Evolutionary conservation across 352 stramenopile species (phyloP).

Genomic region (Phytophthora pistaciae): DNA sequence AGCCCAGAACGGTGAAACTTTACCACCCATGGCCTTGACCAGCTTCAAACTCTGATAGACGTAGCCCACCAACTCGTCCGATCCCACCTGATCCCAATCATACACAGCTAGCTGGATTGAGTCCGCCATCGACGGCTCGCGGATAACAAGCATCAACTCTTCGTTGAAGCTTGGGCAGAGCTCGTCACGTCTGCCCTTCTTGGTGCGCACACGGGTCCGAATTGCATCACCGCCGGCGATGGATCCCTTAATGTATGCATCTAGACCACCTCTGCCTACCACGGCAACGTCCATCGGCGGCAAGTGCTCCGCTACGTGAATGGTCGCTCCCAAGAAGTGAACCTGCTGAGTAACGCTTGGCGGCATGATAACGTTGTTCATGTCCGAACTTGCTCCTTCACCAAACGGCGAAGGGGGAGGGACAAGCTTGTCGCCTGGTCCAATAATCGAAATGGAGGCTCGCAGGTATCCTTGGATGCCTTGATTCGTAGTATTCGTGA

Average conservation of each 20-base stretch:
- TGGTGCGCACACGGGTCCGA: constrained; percentile 78
- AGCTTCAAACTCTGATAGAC: constrained; percentile 79
- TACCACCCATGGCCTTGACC: constrained; percentile 68
- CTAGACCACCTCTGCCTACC: constrained; percentile 67
- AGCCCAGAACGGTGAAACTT: constrained; percentile 71
- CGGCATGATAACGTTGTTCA: constrained; percentile 84
- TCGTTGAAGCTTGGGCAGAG: constrained; percentile 82
- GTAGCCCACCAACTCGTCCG: constrained; percentile 78
- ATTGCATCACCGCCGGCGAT: constrained; percentile 68
- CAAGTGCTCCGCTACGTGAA: constrained; percentile 80
- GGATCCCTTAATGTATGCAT: constrained; percentile 75
- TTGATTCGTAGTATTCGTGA: constrained; percentile 78
- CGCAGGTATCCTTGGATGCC: constrained; percentile 93
- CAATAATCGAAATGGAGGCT: constrained; percentile 89
- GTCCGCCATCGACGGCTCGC: constrained; percentile 82
- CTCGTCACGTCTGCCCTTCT: constrained; percentile 77
- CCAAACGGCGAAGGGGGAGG: constrained; percentile 73
- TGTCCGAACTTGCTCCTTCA: constrained; percentile 44
- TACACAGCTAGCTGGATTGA: constrained; percentile 76
- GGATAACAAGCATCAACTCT: constrained; percentile 81
- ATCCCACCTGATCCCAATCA: constrained; percentile 84
- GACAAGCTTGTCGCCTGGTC: constrained; percentile 86
- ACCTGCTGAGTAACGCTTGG: constrained; percentile 76
- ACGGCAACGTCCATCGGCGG: constrained; percentile 78
- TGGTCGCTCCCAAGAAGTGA: constrained; percentile 73